A percentile compares a stretch with the other conserved stretches of the same genome.
These are phyloP conservation scores for Alternaria panax DNA, from an alignment of 2,329 filamentous ascomycete genomes.

Conservation along the genomic window DNA sequence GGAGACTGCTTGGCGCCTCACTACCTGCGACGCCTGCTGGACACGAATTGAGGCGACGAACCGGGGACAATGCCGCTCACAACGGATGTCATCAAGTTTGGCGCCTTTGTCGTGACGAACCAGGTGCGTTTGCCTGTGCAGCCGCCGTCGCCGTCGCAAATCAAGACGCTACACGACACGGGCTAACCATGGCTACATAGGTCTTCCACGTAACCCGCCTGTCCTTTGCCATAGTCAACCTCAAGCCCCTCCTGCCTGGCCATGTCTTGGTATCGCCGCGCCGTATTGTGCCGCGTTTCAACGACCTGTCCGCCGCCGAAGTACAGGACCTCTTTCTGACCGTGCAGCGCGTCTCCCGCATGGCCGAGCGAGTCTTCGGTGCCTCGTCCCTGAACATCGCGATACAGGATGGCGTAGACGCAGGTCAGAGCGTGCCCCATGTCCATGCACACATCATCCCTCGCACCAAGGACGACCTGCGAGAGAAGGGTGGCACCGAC, in stretches of 20 bases:
- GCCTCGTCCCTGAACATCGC: conserved; percentile 88
- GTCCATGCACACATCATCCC: conserved; percentile 94
- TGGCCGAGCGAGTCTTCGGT: conserved; percentile 69
- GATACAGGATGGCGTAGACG: conserved; percentile 89
- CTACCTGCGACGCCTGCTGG: conserved; percentile 10
- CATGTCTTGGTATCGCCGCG: conserved; percentile 90
- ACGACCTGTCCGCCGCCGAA: conserved; percentile 75
- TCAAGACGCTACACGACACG: not conserved
- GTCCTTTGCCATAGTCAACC: conserved; percentile 90
- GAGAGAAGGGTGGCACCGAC: conserved; percentile 68
- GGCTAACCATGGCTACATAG: conserved; percentile 54
- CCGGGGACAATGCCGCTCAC: conserved; percentile 47
- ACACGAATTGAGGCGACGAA: conserved; percentile 1
- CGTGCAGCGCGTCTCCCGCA: conserved; percentile 80
- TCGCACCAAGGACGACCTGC: conserved; percentile 65
- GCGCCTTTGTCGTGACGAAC: conserved; percentile 54
- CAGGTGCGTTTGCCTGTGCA: conserved; percentile 44
- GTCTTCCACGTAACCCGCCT: conserved; percentile 84
- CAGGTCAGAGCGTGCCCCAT: conserved; percentile 93
- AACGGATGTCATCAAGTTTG: conserved; percentile 53
- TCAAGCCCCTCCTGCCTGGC: conserved; percentile 91
- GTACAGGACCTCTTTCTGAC: conserved; percentile 86
- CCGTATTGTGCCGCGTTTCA: conserved; percentile 71
- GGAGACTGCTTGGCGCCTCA: conserved; percentile 6
- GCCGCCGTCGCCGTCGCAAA: not conserved